Evolutionary conservation across 345 rosid genomes (phyloP), one percentile per base, ranked within the genome.

Genomic region (Cardiospermum halicacabum): DNA sequence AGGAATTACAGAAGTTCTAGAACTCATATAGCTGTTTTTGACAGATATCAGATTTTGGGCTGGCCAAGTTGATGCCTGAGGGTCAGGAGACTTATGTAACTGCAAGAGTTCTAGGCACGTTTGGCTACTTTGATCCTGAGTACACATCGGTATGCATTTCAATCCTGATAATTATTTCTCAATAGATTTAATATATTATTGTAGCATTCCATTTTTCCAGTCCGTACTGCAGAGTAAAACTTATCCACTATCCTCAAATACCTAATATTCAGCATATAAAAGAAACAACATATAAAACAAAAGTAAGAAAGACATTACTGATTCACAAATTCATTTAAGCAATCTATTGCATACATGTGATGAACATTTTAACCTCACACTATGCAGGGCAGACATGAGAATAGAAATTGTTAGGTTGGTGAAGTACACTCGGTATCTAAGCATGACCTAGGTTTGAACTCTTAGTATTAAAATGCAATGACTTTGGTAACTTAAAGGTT

Each of bases 81-180:
- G 98, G 97, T 54, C 89, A 88, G 75, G 97, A 93, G 55, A 82
- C 68, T 16, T 81, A 78, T 40, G 86, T 87, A 58, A 89, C 98
- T 24, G 98, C 98, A 19, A 83, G 89, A 74, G 94, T 93, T 81
- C 90, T 93, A 3, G 98, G 98, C 61, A 93, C 98, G 25, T 93
- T 93, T 51, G 98, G 98, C 78, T 93, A 93, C 68, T 93, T 93
- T 11, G 98, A 93, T 63, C 97, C 98, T 22, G 97, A 93, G 72
- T 93, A 93, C 60, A 89, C 98, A 69, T 88, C 98, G 65, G 98
- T 93, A 82, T 10, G 78, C 60, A 60, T 53, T 59, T 54, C 2
- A 63, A 3, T 39, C 31, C 36, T 9, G 36, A 16, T 10, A 2
- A 68, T 49, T 53, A 50, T n/a, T 47, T 53, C 13, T 50, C 51